phyloP scores from a whole-genome alignment of 2,329 filamentous ascomycete species.

The Aspergillus latus region DNA sequence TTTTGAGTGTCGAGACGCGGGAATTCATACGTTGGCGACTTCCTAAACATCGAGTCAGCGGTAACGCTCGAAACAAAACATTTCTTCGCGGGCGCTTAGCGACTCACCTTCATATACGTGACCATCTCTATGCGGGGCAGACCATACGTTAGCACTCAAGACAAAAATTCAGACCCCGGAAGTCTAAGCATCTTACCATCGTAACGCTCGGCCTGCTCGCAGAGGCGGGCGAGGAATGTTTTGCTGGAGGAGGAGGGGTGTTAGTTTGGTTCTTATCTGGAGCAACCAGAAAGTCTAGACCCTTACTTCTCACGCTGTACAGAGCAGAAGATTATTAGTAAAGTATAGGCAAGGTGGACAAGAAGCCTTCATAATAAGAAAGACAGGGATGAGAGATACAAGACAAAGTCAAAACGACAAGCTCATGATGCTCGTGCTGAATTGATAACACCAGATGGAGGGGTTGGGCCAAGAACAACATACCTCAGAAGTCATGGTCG shows the following conservation, averaged over 20 bases:
- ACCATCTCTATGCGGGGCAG: conserved; percentile 72
- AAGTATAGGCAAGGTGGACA: conserved; percentile 6
- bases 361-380: conserved; percentile 10
- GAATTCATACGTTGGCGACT: conserved; percentile 77
- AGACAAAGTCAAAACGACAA: neutral
- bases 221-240: conserved; percentile 99
- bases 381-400: conserved; percentile 4
- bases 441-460: conserved; percentile 35
- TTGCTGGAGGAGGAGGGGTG: conserved; percentile 63
- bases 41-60: conserved; percentile 57
- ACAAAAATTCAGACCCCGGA: neutral
- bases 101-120: conserved; percentile 88
- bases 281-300: conserved; percentile 31
- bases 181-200: conserved; percentile 64
- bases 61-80: conserved; percentile 7
- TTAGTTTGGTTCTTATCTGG: conserved; percentile 36
- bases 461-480: conserved; percentile 41
- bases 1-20: conserved; percentile 4
- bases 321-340: conserved; percentile 21
- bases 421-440: conserved; percentile 20
- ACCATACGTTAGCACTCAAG: conserved; percentile 27
- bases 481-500: conserved; percentile 65
- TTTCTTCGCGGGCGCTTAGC: conserved; percentile 21
- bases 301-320: conserved; percentile 68
- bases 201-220: conserved; percentile 99